A percentile compares a stretch with the other conserved stretches of the same genome.
Evolutionary conservation across 805 yeast genomes (phyloP).

Genomic region (Pichia thaimueangensis): DNA sequence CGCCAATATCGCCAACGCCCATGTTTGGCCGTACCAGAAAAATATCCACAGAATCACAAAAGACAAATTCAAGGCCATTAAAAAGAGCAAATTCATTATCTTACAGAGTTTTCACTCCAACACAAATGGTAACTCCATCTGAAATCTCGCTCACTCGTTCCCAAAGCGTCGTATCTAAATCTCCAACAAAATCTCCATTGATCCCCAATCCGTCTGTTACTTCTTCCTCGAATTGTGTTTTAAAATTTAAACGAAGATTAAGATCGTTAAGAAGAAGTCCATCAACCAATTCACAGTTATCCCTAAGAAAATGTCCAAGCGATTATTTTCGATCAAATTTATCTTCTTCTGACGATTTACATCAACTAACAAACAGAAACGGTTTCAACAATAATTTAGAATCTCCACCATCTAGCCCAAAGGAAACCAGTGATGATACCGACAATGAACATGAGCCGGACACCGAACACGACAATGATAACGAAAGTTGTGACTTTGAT

Average conservation of each 20-base stretch:
- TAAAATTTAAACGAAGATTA: constrained; percentile 5
- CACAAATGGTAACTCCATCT: constrained; percentile 6
- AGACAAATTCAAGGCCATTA: constrained; percentile 22
- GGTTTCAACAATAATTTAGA: constrained; percentile 1
- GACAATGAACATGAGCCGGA: not conserved
- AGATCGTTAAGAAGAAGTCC: constrained; percentile 4
- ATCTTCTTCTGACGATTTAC: not conserved
- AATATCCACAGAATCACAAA: constrained; percentile 12
- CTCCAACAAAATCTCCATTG: constrained; percentile 13
- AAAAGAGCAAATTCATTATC: constrained; percentile 26
- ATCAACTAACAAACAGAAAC: not conserved
- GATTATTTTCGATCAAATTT: not conserved
- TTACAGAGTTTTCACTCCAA: constrained; percentile 20
- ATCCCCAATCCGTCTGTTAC: not conserved
- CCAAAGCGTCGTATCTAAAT: constrained; percentile 1
- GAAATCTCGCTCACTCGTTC: not conserved
- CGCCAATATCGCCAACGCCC: constrained; percentile 8
- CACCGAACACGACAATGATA: too few species aligned
- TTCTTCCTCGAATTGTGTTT: not conserved
- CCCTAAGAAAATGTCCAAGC: not conserved
- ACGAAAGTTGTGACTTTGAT: constrained; percentile 6
- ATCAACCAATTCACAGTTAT: not conserved
- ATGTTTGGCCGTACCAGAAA: constrained; percentile 10
- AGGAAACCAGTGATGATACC: not conserved
- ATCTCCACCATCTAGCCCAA: constrained; percentile 11